Percentiles rank a stretch among this genome's conserved stretches.
Evolutionary conservation across 139 green algal genomes (phyloP).

Genomic region (Edaphochlamys debaryana): DNA sequence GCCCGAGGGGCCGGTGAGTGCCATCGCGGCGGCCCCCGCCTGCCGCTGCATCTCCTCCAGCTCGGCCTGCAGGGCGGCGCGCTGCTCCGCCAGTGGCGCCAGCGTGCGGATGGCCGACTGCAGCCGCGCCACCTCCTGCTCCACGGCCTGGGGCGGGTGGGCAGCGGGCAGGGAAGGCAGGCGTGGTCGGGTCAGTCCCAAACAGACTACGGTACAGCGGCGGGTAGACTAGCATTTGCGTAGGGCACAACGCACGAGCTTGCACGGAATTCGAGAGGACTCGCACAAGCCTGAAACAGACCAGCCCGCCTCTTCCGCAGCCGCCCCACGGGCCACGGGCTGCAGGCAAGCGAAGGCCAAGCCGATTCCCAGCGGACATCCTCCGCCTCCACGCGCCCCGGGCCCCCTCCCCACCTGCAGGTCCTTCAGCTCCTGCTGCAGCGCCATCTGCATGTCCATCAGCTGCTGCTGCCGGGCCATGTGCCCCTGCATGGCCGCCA

Average conservation of each 20-base stretch:
- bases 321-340: too few relatives aligned
- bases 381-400: conserved; percentile 7
- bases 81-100: conserved; percentile 22
- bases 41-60: conserved; percentile 36
- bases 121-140: conserved; percentile 23
- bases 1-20: not conserved
- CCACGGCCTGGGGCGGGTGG: not conserved
- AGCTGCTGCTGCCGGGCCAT: conserved; percentile 24
- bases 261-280: too few relatives aligned
- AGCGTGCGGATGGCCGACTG: conserved; percentile 10
- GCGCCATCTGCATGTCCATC: conserved; percentile 11
- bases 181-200: too few relatives aligned
- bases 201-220: too few relatives aligned
- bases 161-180: too few relatives aligned
- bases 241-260: too few relatives aligned
- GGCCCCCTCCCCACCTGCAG: conserved; percentile 7
- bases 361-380: not conserved
- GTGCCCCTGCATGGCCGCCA: not conserved
- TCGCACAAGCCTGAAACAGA: too few relatives aligned
- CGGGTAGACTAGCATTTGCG: too few relatives aligned
- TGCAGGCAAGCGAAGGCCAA: too few relatives aligned
- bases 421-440: conserved; percentile 35
- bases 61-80: conserved; percentile 30
- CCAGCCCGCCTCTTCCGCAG: too few relatives aligned
- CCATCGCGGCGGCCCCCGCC: not conserved